Evolutionary conservation across 2,329 filamentous ascomycete genomes (phyloP).

Genomic region (Teratosphaeria epicoccoides): DNA sequence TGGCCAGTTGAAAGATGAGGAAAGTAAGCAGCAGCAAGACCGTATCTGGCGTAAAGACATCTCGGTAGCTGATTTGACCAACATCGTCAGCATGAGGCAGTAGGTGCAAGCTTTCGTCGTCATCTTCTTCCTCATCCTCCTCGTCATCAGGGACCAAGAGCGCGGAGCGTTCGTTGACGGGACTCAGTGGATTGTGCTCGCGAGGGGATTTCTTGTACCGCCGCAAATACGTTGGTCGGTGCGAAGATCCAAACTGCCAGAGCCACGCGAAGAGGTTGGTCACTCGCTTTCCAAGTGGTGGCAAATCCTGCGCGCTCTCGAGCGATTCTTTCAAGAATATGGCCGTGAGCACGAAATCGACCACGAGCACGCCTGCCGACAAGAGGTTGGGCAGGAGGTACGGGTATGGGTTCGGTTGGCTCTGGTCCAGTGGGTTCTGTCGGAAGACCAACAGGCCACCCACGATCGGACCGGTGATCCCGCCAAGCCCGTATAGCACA

Average conservation of each 20-base stretch:
- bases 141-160: slow-evolving; percentile 6
- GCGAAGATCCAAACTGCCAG: slow-evolving; percentile 56
- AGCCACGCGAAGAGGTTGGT: slow-evolving; percentile 54
- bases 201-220: slow-evolving; percentile 12
- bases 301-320: slow-evolving; percentile 53
- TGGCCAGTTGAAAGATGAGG: slow-evolving; percentile 84
- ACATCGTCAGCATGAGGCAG: slow-evolving; percentile 21
- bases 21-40: slow-evolving; percentile 74
- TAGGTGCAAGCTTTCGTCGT: slow-evolving; percentile 31
- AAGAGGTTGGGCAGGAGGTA: slow-evolving; percentile 79
- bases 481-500: slow-evolving; percentile 89
- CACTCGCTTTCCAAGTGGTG: slow-evolving; percentile 49
- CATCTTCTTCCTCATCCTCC: slow-evolving; percentile 15
- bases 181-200: slow-evolving; percentile 2
- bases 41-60: slow-evolving; percentile 69
- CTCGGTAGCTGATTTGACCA: slow-evolving; percentile 42
- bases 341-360: slow-evolving; percentile 64
- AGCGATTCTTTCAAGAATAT: slow-evolving; percentile 81
- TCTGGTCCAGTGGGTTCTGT: slow-evolving; percentile 44
- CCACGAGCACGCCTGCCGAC: slow-evolving; percentile 57
- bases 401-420: slow-evolving; percentile 53
- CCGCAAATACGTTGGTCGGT: slow-evolving; percentile 50
- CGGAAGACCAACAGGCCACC: slow-evolving; percentile 70
- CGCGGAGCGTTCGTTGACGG: slow-evolving; percentile 7
- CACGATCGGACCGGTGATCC: slow-evolving; percentile 84